Base-by-base conservation (phyloP, 371 early-diverging fungal species). In the Gilbertella persicaria region DNA sequence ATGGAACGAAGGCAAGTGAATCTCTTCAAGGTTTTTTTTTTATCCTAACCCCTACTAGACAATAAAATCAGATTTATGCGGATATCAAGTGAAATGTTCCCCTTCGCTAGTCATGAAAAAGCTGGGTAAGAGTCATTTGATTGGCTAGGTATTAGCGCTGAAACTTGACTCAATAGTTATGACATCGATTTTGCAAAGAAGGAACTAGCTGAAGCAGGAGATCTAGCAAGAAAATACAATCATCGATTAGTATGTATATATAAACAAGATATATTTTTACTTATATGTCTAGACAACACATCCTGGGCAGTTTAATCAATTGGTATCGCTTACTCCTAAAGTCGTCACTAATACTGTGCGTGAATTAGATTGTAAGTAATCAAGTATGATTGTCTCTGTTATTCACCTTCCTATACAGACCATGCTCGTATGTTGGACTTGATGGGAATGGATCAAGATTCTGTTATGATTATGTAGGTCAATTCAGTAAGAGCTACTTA, bases 221-320 rank as follows among this genome's bases (percentile, higher is more conserved):
- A 40, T 23, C 55, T 76, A 17, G 71, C 74, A 3, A 64, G 61
- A 3, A 64, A 69, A 42, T 70, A 69, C 29, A 64, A 62, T 23
- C 78, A 78, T 55, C 58, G 78, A 37, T 50, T 78, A 50, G 74
- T 70, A 65, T 58, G 40, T 35, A n/a, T 24, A 12, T 13, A 20
- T 26, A 1, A 13, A 2, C 25, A 23, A 5, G 12, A 36, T 30
- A 2, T 8, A 36, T 23, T 17, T 23, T 19, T 36, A 43, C 10
- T 25, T 14, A 0, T 3, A 20, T 20, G 23, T 29, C 40, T 29
- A 75, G 72, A 78, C 78, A 16, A 67, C 51, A 42, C 78, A 79
- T 53, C 78, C 78, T 20, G 80, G 80, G 0, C 80, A 79, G 52
- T 79, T 64, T 36, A 78, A 68, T 37, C 80, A 78, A 45, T 49